Evolutionary conservation across 345 rosid species (phyloP).

Genomic region (Laguncularia racemosa): DNA sequence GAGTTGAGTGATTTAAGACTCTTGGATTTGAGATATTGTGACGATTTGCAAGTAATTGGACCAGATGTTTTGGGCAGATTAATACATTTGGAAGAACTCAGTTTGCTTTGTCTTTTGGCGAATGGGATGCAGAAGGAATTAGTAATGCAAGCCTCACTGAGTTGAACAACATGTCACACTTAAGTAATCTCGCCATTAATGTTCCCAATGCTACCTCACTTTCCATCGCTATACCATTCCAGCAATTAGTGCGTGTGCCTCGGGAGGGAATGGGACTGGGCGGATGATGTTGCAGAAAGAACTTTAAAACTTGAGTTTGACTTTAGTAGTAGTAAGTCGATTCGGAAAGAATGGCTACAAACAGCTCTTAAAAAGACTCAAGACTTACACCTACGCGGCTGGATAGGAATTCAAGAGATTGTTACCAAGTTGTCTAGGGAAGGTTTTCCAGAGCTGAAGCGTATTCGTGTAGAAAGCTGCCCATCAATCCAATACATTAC

Average conservation of each 20-base stretch:
- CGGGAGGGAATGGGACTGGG: conserved; percentile 5
- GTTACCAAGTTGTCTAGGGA: background rate
- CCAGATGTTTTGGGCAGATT: conserved; percentile 9
- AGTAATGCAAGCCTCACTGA: conserved; percentile 17
- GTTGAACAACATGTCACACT: conserved; percentile 8
- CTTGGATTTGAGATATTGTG: conserved; percentile 11
- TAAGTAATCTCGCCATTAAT: conserved; percentile 7
- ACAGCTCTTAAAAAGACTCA: background rate
- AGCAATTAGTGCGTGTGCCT: background rate
- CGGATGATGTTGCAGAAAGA: background rate
- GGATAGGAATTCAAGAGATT: background rate
- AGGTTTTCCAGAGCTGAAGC: conserved; percentile 13
- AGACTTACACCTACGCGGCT: background rate
- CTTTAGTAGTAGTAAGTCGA: no score
- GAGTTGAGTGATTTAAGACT: conserved; percentile 8
- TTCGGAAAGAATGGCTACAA: background rate
- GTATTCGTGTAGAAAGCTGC: conserved; percentile 8
- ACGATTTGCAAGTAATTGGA: conserved; percentile 6
- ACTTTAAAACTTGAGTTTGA: conserved; percentile 4
- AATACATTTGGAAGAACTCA: conserved; percentile 20
- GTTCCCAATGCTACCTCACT: conserved; percentile 1
- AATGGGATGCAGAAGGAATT: conserved; percentile 7
- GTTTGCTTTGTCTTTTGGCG: conserved; percentile 5
- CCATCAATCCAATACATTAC: background rate
- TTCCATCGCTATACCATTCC: background rate